These are phyloP conservation scores for Conticribra weissflogii DNA, from an alignment of 108 stramenopile species.

Conservation along the genomic window DNA sequence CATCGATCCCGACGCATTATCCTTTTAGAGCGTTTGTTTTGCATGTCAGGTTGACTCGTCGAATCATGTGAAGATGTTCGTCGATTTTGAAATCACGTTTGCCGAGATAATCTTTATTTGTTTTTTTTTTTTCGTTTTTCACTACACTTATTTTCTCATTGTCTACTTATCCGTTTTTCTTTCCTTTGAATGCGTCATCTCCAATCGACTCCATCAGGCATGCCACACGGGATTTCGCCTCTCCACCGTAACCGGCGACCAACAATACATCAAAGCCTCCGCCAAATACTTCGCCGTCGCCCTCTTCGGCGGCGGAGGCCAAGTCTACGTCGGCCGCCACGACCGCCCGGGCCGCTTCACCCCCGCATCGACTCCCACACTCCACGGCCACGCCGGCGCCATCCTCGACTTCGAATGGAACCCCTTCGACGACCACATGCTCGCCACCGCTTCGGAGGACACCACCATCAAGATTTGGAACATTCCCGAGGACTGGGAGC, in stretches of 20 bases:
- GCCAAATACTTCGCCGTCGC: slow-evolving; percentile 97
- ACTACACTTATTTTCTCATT: background rate
- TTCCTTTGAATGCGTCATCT: too few species aligned
- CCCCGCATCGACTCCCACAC: slow-evolving; percentile 69
- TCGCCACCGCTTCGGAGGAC: slow-evolving; percentile 95
- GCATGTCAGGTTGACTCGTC: too few species aligned
- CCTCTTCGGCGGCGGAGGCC: slow-evolving; percentile 94
- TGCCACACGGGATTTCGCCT: slow-evolving; percentile 87
- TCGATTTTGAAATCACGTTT: too few species aligned
- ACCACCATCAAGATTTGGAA: slow-evolving; percentile 96
- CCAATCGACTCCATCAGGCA: slow-evolving; percentile 43
- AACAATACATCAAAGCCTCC: slow-evolving; percentile 99
- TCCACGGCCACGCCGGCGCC: slow-evolving; percentile 92
- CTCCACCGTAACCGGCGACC: slow-evolving; percentile 95
- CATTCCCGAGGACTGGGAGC: slow-evolving; percentile 93
- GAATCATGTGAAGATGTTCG: too few species aligned
- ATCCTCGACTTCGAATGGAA: slow-evolving; percentile 98
- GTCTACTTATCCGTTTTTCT: slow-evolving; percentile 2
- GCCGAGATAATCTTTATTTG: too few species aligned
- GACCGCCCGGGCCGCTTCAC: slow-evolving; percentile 89
- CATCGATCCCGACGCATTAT: too few species aligned
- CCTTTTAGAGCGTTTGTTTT: too few species aligned
- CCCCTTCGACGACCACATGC: slow-evolving; percentile 94
- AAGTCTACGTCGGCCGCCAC: slow-evolving; percentile 85
- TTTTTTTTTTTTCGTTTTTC: background rate